These are phyloP conservation scores for Trametes villosa DNA, from an alignment of 768 basidiomycete species.

Conservation along the genomic window DNA sequence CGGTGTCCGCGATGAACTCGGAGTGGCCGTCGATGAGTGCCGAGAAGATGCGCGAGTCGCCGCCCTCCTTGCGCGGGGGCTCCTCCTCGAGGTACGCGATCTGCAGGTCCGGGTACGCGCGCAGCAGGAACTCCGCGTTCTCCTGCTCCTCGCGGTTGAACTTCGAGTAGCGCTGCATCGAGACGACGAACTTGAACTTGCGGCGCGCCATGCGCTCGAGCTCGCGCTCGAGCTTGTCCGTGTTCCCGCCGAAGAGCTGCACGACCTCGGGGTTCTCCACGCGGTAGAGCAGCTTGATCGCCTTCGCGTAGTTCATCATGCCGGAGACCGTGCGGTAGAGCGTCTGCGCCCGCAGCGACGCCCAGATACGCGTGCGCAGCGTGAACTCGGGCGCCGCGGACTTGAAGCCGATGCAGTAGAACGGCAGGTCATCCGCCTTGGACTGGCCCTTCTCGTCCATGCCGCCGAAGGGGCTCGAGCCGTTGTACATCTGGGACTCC, in stretches of 20 bases:
- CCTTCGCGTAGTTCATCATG: slow-evolving; percentile 99
- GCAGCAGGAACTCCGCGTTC: slow-evolving; percentile 96
- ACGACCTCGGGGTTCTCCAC: slow-evolving; percentile 99
- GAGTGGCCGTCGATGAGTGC: slow-evolving; percentile 97
- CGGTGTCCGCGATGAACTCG: slow-evolving; percentile 89
- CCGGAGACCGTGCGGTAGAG: slow-evolving; percentile 98
- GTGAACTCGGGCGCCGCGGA: slow-evolving; percentile 98
- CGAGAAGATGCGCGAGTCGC: slow-evolving; percentile 94
- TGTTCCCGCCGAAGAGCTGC: slow-evolving; percentile 96
- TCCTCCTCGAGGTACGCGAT: slow-evolving; percentile 99
- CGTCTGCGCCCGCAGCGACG: slow-evolving; percentile 96
- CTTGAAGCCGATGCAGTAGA: slow-evolving; percentile 99
- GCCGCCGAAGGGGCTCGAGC: slow-evolving; percentile 72
- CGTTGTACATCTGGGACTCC: slow-evolving; percentile 87
- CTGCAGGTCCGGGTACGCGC: slow-evolving; percentile 97
- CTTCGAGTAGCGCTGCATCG: slow-evolving; percentile 99
- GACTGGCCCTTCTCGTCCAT: slow-evolving; percentile 85
- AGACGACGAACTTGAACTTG: slow-evolving; percentile 99
- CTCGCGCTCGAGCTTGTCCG: slow-evolving; percentile 94
- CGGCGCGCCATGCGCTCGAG: slow-evolving; percentile 96
- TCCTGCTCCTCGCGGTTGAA: slow-evolving; percentile 99
- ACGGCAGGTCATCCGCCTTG: slow-evolving; percentile 91
- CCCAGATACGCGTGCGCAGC: slow-evolving; percentile 98
- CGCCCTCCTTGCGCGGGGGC: slow-evolving; percentile 89
- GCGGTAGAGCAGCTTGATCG: slow-evolving; percentile 98